These are phyloP conservation scores for Abrus pulchellus DNA, from an alignment of 306 rosid species.

Conservation along the genomic window DNA sequence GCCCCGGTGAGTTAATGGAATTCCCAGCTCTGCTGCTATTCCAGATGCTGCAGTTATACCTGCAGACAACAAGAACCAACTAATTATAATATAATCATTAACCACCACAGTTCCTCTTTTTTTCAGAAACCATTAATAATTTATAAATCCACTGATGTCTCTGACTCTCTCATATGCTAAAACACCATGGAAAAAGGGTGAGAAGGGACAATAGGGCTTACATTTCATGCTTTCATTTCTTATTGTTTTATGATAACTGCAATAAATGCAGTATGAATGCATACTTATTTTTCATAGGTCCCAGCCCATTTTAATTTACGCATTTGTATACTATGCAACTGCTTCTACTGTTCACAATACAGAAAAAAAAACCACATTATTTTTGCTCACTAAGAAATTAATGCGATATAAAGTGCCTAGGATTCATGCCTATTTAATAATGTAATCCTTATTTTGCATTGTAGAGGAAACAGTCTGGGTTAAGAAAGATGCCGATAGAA, in stretches of 20 bases:
- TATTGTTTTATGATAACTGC: not conserved
- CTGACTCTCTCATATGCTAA: not conserved
- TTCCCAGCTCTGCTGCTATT: conserved; percentile 88
- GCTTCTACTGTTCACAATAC: not conserved
- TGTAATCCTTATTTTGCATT: not conserved
- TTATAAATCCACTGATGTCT: not conserved
- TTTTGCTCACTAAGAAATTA: not conserved
- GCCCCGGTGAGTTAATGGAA: conserved; percentile 92
- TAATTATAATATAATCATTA: conserved; percentile 22
- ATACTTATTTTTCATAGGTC: not conserved
- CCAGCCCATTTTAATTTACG: conserved; percentile 4
- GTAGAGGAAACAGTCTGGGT: not conserved
- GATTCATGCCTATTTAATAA: too few species aligned
- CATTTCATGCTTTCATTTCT: conserved; percentile 13
- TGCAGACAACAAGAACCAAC: conserved; percentile 49
- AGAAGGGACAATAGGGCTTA: not conserved
- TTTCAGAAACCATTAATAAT: conserved; percentile 8
- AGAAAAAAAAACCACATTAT: not conserved
- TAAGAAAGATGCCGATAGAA: not conserved
- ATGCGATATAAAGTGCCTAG: not conserved
- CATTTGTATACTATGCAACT: not conserved
- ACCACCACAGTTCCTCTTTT: conserved; percentile 3
- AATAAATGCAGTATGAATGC: not conserved
- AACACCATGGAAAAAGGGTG: not conserved
- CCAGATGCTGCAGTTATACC: conserved; percentile 99